Percentiles rank a stretch among this genome's conserved stretches.
Evolutionary conservation across 805 yeast species (phyloP).

Genomic region (Zygosaccharomyces bisporus): DNA sequence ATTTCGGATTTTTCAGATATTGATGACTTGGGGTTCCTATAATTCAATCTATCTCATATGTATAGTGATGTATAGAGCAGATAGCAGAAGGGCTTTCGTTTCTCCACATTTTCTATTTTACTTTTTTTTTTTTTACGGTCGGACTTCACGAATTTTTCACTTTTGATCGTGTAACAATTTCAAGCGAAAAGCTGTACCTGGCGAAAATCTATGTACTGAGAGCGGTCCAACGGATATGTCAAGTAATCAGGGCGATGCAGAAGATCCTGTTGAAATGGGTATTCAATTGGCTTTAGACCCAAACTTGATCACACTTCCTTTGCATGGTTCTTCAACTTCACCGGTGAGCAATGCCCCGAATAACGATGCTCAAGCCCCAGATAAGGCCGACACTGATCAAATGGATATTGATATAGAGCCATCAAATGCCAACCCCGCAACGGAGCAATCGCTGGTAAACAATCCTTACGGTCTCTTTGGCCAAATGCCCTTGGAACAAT

Average conservation of each 20-base stretch:
- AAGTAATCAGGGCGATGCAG: neutral
- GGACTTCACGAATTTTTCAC: neutral
- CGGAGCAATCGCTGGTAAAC: constrained; percentile 19
- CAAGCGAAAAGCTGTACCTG: neutral
- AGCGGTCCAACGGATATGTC: neutral
- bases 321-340: constrained; percentile 11
- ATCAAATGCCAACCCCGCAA: neutral
- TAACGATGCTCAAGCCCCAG: constrained; percentile 7
- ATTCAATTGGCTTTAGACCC: constrained; percentile 36
- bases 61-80: constrained; percentile 4
- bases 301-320: constrained; percentile 28
- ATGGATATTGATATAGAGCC: constrained; percentile 6
- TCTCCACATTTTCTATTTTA: neutral
- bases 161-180: neutral
- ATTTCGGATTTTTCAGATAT: constrained; percentile 36
- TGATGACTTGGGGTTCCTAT: constrained; percentile 33
- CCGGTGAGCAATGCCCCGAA: constrained; percentile 10
- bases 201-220: neutral
- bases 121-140: neutral
- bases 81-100: constrained; percentile 2
- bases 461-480: constrained; percentile 35
- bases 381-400: constrained; percentile 8
- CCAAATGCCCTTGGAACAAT: constrained; percentile 46
- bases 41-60: neutral
- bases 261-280: constrained; percentile 15